Evolutionary conservation across 1,284 basidiomycete species (phyloP), one percentile per base, ranked within the genome.

Genomic region (Rhodotorula sp.): DNA sequence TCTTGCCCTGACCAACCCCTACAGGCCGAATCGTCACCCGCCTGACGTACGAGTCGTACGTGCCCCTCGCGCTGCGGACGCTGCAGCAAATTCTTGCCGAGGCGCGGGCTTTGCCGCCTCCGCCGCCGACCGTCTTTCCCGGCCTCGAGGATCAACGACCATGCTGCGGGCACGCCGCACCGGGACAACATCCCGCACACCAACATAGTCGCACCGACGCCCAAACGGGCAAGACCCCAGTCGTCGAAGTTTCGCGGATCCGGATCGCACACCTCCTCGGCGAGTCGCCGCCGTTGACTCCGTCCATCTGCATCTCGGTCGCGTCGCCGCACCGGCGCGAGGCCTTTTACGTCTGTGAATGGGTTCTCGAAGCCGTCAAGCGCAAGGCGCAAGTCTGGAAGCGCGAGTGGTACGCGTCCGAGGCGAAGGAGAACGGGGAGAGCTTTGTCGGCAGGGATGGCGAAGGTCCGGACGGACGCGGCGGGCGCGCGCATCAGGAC

Each of bases 311-410:
- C 44, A 77, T 79, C 71, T 84, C 82, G 56, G 86, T 87, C 79
- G 84, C 86, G 24, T 81, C 91, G 15, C 84, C 90, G 72, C 93
- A 95, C 80, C 85, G 91, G 37, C 88, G 87, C 75, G 90, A 91
- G 78, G 87, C 91, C 4, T 93, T 93, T 78, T 81, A 84, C 60
- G 88, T 88, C 20, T 91, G 90, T 78, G 91, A 93, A 80, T 86
- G 83, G 78, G 86, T 93, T 70, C 83, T 95, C 26, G 93, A 95
- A 80, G 85, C 89, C 68, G 87, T 94, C 68, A 95, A 95, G 82
- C 82, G 82, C 70, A 88, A 86, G 75, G 91, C 86, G 46, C 91
- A 91, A 79, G 89, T 95, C 74, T 95, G 93, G 92, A 95, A 95
- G 82, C 82, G 88, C 76, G 93, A 95, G 79, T 90, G 87, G 77